Conservation (phyloP, 2,329 filamentous ascomycete genomes). For the Hypocrella siamensis region DNA sequence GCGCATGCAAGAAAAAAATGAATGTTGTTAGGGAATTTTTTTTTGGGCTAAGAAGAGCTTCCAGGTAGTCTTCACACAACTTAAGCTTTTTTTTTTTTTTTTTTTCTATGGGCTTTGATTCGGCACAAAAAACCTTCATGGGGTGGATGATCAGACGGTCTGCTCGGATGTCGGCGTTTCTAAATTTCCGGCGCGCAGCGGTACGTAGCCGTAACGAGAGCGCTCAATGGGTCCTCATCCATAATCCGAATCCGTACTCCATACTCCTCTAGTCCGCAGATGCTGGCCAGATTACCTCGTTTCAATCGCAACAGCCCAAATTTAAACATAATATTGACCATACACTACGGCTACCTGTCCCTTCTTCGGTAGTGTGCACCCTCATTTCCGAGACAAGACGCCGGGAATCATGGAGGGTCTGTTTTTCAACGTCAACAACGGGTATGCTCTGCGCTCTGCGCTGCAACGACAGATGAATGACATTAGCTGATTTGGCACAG, state of each 20-base stretch:
- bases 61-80: slow-evolving; percentile 11
- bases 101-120: neutral
- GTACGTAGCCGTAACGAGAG: neutral
- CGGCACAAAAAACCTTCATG: neutral
- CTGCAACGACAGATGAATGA: slow-evolving; percentile 5
- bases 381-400: neutral
- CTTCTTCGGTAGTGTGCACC: neutral
- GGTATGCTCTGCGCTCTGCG: slow-evolving; percentile 34
- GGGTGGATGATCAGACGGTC: no score
- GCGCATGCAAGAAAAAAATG: slow-evolving; percentile 16
- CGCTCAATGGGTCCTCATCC: no score
- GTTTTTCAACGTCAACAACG: slow-evolving; percentile 87
- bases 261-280: no score
- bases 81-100: slow-evolving; percentile 7
- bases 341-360: neutral
- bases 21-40: slow-evolving; percentile 29
- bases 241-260: no score
- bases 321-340: no score
- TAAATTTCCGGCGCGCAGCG: neutral
- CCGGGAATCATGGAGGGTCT: slow-evolving; percentile 62
- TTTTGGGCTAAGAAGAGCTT: no score
- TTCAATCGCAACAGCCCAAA: no score
- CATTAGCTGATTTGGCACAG: slow-evolving; percentile 30
- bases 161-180: neutral
- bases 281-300: no score